phyloP scores from a whole-genome alignment of 2,329 filamentous ascomycete genomes.

The Macrophomina pseudophaseolina region DNA sequence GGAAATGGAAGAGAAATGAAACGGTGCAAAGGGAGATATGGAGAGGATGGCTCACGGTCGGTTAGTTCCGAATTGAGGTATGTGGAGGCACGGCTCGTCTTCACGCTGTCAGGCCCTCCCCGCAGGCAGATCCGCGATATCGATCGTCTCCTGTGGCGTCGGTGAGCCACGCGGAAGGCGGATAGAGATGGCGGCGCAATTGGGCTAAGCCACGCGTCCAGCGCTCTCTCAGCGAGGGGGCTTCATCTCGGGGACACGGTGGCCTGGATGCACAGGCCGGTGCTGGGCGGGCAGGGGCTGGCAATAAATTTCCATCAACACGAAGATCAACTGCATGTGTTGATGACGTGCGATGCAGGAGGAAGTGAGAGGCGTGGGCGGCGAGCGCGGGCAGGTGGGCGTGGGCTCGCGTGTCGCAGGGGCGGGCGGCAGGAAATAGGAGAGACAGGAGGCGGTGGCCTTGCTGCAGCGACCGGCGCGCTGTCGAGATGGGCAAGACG shows the following conservation, averaged over 20 bases:
- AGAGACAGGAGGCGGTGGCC: conserved; percentile 11
- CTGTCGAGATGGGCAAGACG: neutral
- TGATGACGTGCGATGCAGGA: conserved; percentile 19
- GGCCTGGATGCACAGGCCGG: conserved; percentile 16
- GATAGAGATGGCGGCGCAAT: neutral
- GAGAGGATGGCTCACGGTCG: neutral
- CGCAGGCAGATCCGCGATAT: conserved; percentile 3
- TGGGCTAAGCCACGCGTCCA: conserved; percentile 6
- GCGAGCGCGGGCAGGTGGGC: neutral
- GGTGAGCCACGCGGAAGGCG: neutral
- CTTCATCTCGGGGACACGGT: conserved; percentile 23
- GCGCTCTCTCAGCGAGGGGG: conserved; percentile 10
- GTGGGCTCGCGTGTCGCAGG: neutral
- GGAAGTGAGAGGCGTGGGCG: conserved; percentile 5
- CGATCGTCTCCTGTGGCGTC: conserved; percentile 16
- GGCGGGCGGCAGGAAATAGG: neutral
- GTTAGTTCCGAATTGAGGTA: neutral
- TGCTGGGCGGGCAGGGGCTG: neutral
- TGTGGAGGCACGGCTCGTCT: too few relatives aligned
- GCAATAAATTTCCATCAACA: conserved; percentile 24
- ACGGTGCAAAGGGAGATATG: neutral
- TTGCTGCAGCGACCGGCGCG: neutral
- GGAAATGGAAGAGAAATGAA: neutral
- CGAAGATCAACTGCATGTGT: conserved; percentile 10
- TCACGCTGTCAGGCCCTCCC: neutral